Evolutionary conservation across 768 basidiomycete species (phyloP), one percentile per base, ranked within the genome.

Genomic region (Rubroboletus pulcherrimus): DNA sequence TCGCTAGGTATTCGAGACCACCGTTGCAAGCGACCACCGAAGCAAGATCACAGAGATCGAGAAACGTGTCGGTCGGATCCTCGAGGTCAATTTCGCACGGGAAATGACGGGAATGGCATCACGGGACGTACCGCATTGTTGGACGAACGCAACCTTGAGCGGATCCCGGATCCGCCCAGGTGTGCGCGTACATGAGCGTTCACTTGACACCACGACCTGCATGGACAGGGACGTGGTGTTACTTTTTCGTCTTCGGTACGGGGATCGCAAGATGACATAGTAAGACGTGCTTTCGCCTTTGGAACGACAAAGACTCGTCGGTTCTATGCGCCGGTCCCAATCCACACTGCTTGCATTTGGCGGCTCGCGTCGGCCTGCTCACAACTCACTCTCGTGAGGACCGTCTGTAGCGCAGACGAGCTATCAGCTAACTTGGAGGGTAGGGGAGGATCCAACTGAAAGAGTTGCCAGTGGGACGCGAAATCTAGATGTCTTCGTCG

Each of bases 221-320:
- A 33, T 2, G 19, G 19, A 11, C 31, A 48, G 2, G 31, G 12
- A 11, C 5, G 2, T n/a, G 26, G 26, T 26, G 26, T 35, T 7
- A 37, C 34, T 14, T 9, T 51, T 46, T 11, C 8, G 10, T 17
- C 6, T 15, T 49, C 24, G 26, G 47, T 34, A 49, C 46, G 34
- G 34, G 47, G 21, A 51, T 29, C 26, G 34, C 26, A 30, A 35
- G 7, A 17, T 12, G 19, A 4, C 8, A 17, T 12, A 26, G 6
- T 15, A 11, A 33, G 26, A 57, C 35, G 40, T 43, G 56, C 17
- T 5, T 29, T 49, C 56, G 55, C 55, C 45, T 56, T 57, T 57
- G 56, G 47, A 33, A 33, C 11, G 9, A 43, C 42, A n/a, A 29
- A 2, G 46, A 39, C 40, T 43, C 12, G 1, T 46, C 14, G 37